Conservation (phyloP, 306 rosid genomes). For the Trifolium dubium region DNA sequence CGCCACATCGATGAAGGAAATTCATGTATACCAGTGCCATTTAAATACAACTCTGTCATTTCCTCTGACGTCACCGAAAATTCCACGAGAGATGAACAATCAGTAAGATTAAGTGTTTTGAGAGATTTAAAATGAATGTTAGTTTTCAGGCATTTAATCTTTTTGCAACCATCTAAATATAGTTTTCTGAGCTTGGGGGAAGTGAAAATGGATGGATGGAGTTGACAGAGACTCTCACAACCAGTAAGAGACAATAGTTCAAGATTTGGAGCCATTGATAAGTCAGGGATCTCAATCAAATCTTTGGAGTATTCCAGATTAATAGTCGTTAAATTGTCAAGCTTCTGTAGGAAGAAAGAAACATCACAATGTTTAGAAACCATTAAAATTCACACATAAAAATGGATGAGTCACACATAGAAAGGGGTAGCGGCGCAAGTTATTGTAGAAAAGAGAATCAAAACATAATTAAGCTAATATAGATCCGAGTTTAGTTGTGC, state of each 20-base stretch:
- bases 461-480: too few relatives aligned
- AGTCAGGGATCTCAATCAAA: constrained; percentile 13
- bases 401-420: too few relatives aligned
- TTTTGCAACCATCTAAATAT: not conserved
- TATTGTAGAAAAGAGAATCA: too few relatives aligned
- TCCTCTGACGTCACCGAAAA: constrained; percentile 7
- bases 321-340: not conserved
- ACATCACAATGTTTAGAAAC: too few relatives aligned
- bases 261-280: not conserved
- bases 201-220: not conserved
- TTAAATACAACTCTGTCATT: not conserved
- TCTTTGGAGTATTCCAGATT: not conserved
- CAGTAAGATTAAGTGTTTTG: accelerated
- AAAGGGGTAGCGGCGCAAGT: too few relatives aligned
- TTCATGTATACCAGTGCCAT: not conserved
- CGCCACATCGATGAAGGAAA: not conserved
- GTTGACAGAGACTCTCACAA: too few relatives aligned
- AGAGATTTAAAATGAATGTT: not conserved
- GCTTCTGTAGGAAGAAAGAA: not conserved
- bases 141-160: not conserved
- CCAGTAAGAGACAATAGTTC: not conserved
- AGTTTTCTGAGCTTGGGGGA: too few relatives aligned
- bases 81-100: not conserved
- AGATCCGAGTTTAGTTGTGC: too few relatives aligned
- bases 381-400: too few relatives aligned